Evolutionary conservation across 257 asterid genomes (phyloP).

Genomic region (Lycium barbarum): DNA sequence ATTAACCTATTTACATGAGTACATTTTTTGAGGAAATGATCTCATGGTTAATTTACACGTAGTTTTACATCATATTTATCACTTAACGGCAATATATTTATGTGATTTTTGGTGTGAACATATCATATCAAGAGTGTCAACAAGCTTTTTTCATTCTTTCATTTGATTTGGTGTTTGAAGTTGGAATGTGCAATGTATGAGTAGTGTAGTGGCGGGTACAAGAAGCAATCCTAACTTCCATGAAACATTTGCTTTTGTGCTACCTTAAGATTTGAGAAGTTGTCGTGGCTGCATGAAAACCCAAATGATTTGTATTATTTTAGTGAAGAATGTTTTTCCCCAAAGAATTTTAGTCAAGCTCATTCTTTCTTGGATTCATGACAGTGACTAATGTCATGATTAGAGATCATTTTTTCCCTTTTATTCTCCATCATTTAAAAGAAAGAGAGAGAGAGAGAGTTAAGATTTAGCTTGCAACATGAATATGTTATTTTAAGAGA

Average conservation of each 20-base stretch:
- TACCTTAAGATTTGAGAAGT: slow-evolving; percentile 50
- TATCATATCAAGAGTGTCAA: not conserved
- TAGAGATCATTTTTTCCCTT: no score
- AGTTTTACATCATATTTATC: no score
- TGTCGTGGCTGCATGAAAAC: slow-evolving; percentile 30
- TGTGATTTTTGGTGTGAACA: not conserved
- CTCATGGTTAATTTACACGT: no score
- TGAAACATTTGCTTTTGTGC: slow-evolving; percentile 40
- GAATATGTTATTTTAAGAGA: no score
- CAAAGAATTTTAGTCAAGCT: not conserved
- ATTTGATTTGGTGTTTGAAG: no score
- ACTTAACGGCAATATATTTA: not conserved
- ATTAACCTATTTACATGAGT: no score
- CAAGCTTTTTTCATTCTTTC: no score
- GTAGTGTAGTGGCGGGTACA: slow-evolving; percentile 27
- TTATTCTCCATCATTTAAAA: no score
- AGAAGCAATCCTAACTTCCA: slow-evolving; percentile 36
- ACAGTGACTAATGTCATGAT: no score
- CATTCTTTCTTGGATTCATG: not conserved
- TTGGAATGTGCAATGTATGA: slow-evolving; percentile 2
- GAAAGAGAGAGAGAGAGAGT: no score
- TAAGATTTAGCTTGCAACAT: no score
- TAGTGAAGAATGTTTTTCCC: not conserved
- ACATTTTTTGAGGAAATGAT: no score
- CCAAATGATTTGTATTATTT: not conserved